Base-by-base conservation (phyloP, 106 monocot species). In the Alisma plantagoaquatica region DNA sequence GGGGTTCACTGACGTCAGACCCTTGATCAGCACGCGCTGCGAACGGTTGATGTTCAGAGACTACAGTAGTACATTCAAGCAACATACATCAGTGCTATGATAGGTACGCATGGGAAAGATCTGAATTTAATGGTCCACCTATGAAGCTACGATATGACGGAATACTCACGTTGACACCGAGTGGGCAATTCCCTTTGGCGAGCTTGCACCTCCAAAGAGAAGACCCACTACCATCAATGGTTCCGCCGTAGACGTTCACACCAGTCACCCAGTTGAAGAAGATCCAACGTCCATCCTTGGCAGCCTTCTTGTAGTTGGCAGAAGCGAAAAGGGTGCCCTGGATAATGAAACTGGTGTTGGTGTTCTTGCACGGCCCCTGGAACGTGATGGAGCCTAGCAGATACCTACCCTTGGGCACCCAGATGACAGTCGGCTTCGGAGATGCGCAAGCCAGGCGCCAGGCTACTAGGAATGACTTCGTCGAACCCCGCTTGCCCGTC, bases 141-240 rank as follows among this genome's bases (percentile, higher is more conserved):
- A n/a, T n/a, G n/a, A n/a, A n/a, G n/a, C n/a, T n/a, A n/a, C 22
- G 25, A 4, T 10, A 14, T 27, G 27, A 3, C 23, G 17, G 10
- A 10, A 61, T 49, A 8, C 67, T 8, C 68, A 79, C 79, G 41
- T 44, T 54, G 19, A 66, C 41, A 16, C 74, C 79, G 6, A 2
- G 11, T 0, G 70, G 70, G 47, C 79, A 80, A 18, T 31, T 49
- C 3, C 56, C 14, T 10, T 45, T 29, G 0, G 23, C 16, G 4
- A 10, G 1, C 55, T 86, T 81, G 70, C 67, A 69, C 27, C 44
- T 26, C 86, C 86, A 86, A 11, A 80, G 3, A 3, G 49, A 11
- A 0, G 21, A 2, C 8, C 74, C 86, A 27, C 30, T 43, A 7
- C 81, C 86, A 49, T 85, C 80, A 29, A 80, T 8, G 2, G 24